Percentiles rank a stretch among this genome's conserved stretches.
These are phyloP conservation scores for Paxillus rubicundulus DNA, from an alignment of 768 basidiomycete genomes.

Conservation along the genomic window DNA sequence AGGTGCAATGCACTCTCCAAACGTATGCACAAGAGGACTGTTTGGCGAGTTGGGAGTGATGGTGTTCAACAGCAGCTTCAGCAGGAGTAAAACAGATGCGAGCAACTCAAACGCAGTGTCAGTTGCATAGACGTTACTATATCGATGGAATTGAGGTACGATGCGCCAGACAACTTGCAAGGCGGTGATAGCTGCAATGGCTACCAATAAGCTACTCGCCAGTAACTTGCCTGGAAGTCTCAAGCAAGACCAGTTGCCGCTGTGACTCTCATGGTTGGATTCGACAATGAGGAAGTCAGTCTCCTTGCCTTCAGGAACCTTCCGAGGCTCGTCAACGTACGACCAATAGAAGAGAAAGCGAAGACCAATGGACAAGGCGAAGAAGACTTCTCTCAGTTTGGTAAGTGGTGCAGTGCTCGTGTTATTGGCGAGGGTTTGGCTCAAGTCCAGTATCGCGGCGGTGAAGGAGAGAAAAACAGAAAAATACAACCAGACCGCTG, in stretches of 20 bases:
- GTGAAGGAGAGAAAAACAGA: constrained; percentile 60
- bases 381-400: constrained; percentile 55
- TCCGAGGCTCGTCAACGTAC: constrained; percentile 54
- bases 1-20: constrained; percentile 48
- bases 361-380: constrained; percentile 55
- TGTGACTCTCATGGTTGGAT: constrained; percentile 37
- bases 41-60: constrained; percentile 39
- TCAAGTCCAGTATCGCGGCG: constrained; percentile 62
- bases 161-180: constrained; percentile 68
- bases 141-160: constrained; percentile 33
- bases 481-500: constrained; percentile 50
- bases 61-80: constrained; percentile 61
- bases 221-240: constrained; percentile 52
- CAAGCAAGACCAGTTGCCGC: constrained; percentile 67
- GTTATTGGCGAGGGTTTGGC: constrained; percentile 47
- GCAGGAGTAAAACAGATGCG: constrained; percentile 54
- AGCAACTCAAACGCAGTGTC: constrained; percentile 59
- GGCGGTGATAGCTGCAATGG: constrained; percentile 45
- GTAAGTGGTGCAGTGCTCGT: constrained; percentile 35
- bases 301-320: constrained; percentile 3
- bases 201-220: constrained; percentile 48
- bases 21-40: constrained; percentile 39
- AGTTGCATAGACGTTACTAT: constrained; percentile 52
- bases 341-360: constrained; percentile 70
- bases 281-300: constrained; percentile 16